Evolutionary conservation across 148 eudicot species (phyloP).

Genomic region (Fagopyrum esculentum): DNA sequence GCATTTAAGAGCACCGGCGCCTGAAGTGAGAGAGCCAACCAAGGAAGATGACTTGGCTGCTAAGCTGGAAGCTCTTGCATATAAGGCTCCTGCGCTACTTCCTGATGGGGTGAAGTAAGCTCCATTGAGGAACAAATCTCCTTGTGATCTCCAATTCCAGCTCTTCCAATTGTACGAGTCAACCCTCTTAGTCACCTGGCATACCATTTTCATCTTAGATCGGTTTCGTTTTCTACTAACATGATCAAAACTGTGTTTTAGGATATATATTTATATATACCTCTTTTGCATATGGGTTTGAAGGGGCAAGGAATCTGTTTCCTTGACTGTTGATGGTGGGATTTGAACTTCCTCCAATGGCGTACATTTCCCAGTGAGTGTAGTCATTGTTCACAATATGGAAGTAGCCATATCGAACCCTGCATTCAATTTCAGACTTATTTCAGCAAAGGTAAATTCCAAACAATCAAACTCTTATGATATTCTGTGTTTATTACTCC

Average conservation of each 20-base stretch:
- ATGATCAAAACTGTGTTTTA: not conserved
- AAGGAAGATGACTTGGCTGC: constrained; percentile 28
- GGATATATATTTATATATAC: constrained; percentile 18
- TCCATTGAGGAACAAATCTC: constrained; percentile 39
- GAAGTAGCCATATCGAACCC: constrained; percentile 37
- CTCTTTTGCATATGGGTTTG: constrained; percentile 34
- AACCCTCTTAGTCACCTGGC: constrained; percentile 39
- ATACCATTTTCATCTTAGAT: not conserved
- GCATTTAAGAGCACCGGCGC: constrained; percentile 26
- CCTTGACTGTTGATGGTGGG: constrained; percentile 58
- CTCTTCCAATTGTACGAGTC: constrained; percentile 29
- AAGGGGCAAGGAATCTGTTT: constrained; percentile 44
- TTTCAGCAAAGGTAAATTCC: not conserved
- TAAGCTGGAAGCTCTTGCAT: constrained; percentile 21
- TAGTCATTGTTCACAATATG: constrained; percentile 59
- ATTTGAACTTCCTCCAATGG: constrained; percentile 44
- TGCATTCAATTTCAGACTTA: not conserved
- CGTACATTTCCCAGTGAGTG: constrained; percentile 51
- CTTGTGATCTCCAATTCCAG: constrained; percentile 56
- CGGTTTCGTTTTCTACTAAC: not conserved
- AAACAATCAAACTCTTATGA: not conserved
- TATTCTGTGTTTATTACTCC: constrained; percentile 26
- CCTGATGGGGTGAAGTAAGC: constrained; percentile 52
- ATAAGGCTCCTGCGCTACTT: constrained; percentile 15
- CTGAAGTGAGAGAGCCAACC: constrained; percentile 31